Percentiles rank a stretch among this genome's conserved stretches.
Evolutionary conservation across 1,139 yeast genomes (phyloP).

Genomic region (Maudiozyma humilis): DNA sequence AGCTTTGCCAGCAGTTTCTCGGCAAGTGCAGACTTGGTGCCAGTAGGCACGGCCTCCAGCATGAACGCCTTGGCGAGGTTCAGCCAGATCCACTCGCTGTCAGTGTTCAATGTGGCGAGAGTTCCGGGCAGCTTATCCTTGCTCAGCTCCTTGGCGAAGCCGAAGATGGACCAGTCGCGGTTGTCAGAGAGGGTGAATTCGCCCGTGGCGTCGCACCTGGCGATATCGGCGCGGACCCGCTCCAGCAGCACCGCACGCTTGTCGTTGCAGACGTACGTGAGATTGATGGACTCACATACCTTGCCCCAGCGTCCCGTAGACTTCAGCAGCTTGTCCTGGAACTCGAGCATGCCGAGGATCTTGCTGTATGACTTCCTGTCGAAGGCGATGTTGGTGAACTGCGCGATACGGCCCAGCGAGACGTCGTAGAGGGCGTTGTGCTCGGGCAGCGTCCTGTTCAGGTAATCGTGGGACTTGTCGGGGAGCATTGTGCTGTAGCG

Average conservation of each 20-base stretch:
- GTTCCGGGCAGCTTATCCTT: conserved; percentile 11
- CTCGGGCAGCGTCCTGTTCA: conserved; percentile 11
- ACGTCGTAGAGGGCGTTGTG: conserved; percentile 17
- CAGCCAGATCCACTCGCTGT: conserved; percentile 13
- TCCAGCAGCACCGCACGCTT: conserved; percentile 17
- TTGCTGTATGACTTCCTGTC: conserved; percentile 27
- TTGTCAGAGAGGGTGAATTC: conserved; percentile 19
- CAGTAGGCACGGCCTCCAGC: conserved; percentile 18
- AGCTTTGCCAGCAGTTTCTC: conserved; percentile 9
- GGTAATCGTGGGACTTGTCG: conserved; percentile 22
- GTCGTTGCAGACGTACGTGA: conserved; percentile 27
- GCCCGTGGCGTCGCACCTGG: conserved; percentile 11
- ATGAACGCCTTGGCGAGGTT: conserved; percentile 20
- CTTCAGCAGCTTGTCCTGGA: conserved; percentile 16
- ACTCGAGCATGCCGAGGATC: conserved; percentile 26
- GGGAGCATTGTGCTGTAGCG: conserved; percentile 41
- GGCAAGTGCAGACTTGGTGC: conserved; percentile 9
- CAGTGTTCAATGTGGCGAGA: conserved; percentile 15
- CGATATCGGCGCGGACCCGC: conserved; percentile 14
- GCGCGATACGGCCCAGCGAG: conserved; percentile 20
- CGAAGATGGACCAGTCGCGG: conserved; percentile 23
- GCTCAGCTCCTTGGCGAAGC: conserved; percentile 4
- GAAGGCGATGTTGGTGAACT: conserved; percentile 23
- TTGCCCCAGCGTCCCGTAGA: conserved; percentile 23
- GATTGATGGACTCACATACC: conserved; percentile 17